Conservation (phyloP, 345 rosid genomes). For the Citrus medica region DNA sequence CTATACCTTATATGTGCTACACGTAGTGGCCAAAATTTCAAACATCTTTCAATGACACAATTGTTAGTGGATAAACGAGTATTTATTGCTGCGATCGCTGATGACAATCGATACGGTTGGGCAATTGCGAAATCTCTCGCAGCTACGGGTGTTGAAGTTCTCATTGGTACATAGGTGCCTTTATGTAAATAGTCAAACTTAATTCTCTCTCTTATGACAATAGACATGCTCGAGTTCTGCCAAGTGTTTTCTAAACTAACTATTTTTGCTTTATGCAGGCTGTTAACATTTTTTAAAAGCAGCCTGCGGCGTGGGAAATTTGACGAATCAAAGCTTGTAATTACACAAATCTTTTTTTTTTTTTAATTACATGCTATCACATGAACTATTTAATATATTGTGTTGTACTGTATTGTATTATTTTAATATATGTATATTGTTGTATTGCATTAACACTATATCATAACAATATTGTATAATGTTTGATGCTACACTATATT, state of each 20-base stretch:
- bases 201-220: not conserved
- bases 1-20: too few relatives aligned
- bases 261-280: conserved; percentile 32
- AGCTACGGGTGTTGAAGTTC: conserved; percentile 65
- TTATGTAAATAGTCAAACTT: conserved; percentile 26
- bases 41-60: not conserved
- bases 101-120: conserved; percentile 76
- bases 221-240: not conserved
- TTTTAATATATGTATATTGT: too few relatives aligned
- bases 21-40: too few relatives aligned
- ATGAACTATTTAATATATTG: not conserved
- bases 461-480: too few relatives aligned
- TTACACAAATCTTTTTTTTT: not conserved
- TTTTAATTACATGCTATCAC: not conserved
- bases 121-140: conserved; percentile 75
- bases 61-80: conserved; percentile 51
- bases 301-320: conserved; percentile 58
- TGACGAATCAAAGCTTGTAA: conserved; percentile 53
- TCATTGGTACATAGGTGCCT: conserved; percentile 71
- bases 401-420: too few relatives aligned
- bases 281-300: conserved; percentile 57
- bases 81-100: conserved; percentile 65
- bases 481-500: too few relatives aligned
- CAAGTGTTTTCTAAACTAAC: not conserved
- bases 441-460: too few relatives aligned